These are phyloP conservation scores for Excoecaria cochinchinensis DNA, from an alignment of 345 rosid genomes.

Conservation along the genomic window DNA sequence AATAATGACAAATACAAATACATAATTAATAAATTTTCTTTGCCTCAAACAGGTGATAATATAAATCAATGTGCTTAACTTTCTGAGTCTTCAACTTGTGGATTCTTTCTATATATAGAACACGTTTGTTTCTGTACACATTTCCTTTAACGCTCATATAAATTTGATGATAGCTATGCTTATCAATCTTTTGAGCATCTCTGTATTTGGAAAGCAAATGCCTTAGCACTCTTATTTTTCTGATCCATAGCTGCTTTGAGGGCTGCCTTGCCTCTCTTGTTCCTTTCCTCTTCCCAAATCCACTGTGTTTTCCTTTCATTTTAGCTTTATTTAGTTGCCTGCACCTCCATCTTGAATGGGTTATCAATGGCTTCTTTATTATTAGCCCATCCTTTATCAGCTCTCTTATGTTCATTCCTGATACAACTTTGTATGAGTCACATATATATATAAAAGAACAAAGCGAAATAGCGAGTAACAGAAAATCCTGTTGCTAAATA, in stretches of 20 bases:
- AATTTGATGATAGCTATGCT: slow-evolving; percentile 96
- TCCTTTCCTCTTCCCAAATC: slow-evolving; percentile 92
- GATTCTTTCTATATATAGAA: slow-evolving; percentile 87
- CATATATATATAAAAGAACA: too few relatives aligned
- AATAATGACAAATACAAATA: too few relatives aligned
- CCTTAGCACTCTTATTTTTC: slow-evolving; percentile 87
- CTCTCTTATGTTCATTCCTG: slow-evolving; percentile 92
- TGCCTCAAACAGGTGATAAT: too few relatives aligned
- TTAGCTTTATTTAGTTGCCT: slow-evolving; percentile 72
- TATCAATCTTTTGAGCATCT: slow-evolving; percentile 86
- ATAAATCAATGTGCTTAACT: slow-evolving; percentile 46
- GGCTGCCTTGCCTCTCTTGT: slow-evolving; percentile 95
- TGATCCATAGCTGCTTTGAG: slow-evolving; percentile 87
- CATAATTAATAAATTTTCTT: too few relatives aligned
- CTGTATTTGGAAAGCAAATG: slow-evolving; percentile 79
- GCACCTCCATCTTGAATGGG: slow-evolving; percentile 82
- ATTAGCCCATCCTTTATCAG: slow-evolving; percentile 88
- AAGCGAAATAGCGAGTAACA: too few relatives aligned
- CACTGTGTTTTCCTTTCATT: slow-evolving; percentile 81
- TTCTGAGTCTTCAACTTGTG: slow-evolving; percentile 95
- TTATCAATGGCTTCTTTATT: slow-evolving; percentile 87
- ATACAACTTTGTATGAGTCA: slow-evolving; percentile 3
- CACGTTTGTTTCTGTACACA: slow-evolving; percentile 89
- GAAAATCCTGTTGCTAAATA: too few relatives aligned
- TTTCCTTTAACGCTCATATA: slow-evolving; percentile 96